Evolutionary conservation across 768 basidiomycete genomes (phyloP), one percentile per base, ranked within the genome.

Genomic region (Kwoniella bestiolae): DNA sequence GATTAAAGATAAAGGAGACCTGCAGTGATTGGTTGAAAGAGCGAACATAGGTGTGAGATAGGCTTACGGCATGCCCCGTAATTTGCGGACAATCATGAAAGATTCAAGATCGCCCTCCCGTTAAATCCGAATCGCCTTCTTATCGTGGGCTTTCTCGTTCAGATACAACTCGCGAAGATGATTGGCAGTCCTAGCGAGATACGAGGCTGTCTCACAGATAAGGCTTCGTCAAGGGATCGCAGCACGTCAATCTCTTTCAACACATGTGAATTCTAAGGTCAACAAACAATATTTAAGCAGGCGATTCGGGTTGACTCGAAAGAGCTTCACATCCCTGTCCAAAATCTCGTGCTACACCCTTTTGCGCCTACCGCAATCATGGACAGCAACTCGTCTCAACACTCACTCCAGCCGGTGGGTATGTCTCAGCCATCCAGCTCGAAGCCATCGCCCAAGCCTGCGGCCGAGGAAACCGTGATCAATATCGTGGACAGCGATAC

Each of bases 131-230:
- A 41, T 16, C 38, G 38, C 38, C 12, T 41, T 18, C 38, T 14
- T 11, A 3, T 3, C 38, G 38, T 41, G 38, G 38, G 12, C 38
- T 41, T 16, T 8, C 14, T 16, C 2, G 46, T 21, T 21, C 9
- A 49, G n/a, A 21, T 21, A 49, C 16, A 21, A 9, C 25, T 49
- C 11, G 9, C 46, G n/a, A 21, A 29, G 5, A 21, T 28, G 50
- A 51, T 51, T 51, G 50, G 50, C 11, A 12, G 11, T 3, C 16
- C 18, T n/a, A 26, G 50, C 50, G 50, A 51, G 50, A 51, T 51
- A 51, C 26, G 50, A 8, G 2, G 8, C 11, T 26, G 26, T n/a
- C 5, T 16, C 2, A 21, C 2, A 21, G 6, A 26, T 8, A 26
- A 21, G 2, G 5, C 11, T 11, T 49, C 46, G 46, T 21, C n/a